A percentile compares a stretch with the other conserved stretches of the same genome.
Conservation (phyloP, 164 flowering plant genomes). For the Liriodendron chinense region DNA sequence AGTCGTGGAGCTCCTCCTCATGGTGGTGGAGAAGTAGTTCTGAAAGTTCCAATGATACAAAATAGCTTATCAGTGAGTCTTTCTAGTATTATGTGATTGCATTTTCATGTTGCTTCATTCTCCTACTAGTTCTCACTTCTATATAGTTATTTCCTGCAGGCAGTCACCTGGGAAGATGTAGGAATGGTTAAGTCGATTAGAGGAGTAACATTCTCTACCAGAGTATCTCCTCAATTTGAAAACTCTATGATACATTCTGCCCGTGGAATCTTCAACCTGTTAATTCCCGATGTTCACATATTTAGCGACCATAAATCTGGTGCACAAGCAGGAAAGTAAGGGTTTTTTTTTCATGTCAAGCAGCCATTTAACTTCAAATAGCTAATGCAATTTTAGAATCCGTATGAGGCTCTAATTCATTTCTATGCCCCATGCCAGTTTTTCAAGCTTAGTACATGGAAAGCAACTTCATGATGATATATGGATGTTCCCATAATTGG, state of each 20-base stretch:
- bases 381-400: not conserved
- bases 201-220: conserved; percentile 68
- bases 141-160: conserved; percentile 36
- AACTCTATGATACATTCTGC: conserved; percentile 70
- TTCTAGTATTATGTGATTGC: not conserved
- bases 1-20: conserved; percentile 74
- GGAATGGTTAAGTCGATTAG: conserved; percentile 95
- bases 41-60: conserved; percentile 55
- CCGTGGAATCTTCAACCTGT: conserved; percentile 74
- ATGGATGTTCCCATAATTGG: not conserved
- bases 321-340: conserved; percentile 76
- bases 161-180: conserved; percentile 78
- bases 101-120: not conserved
- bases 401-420: not conserved
- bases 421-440: not conserved
- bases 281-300: conserved; percentile 89
- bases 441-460: not conserved
- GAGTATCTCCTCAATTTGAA: conserved; percentile 71
- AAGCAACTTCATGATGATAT: not conserved
- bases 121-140: not conserved
- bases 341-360: not conserved
- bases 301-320: conserved; percentile 73
- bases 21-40: conserved; percentile 86
- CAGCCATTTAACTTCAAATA: not conserved
- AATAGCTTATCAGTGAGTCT: conserved; percentile 31